Evolutionary conservation across 306 rosid species (phyloP).

Genomic region (Begonia peltatifolia): DNA sequence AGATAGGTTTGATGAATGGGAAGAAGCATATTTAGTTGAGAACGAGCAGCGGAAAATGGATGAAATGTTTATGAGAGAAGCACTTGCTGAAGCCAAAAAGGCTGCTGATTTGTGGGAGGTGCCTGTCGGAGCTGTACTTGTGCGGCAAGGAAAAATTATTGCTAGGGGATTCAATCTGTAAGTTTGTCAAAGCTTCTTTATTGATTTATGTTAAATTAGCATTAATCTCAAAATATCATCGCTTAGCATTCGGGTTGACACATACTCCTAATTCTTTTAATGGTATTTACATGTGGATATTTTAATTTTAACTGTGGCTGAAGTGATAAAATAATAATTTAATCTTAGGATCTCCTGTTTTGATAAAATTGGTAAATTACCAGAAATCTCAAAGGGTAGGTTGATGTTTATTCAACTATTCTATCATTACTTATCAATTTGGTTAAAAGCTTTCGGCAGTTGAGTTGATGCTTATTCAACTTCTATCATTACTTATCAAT

Average conservation of each 20-base stretch:
- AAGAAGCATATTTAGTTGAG: constrained; percentile 62
- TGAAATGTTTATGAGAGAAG: constrained; percentile 91
- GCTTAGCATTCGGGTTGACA: too few relatives aligned
- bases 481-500: too few relatives aligned
- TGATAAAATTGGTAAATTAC: too few relatives aligned
- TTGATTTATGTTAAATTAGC: constrained; percentile 1
- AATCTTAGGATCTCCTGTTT: too few relatives aligned
- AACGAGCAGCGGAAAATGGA: constrained; percentile 55
- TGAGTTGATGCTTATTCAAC: not conserved
- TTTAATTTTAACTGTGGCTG: too few relatives aligned
- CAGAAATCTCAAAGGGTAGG: too few relatives aligned
- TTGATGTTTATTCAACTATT: too few relatives aligned
- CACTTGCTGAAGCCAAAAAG: constrained; percentile 81
- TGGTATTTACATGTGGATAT: too few relatives aligned
- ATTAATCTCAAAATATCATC: too few relatives aligned
- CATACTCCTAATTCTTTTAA: too few relatives aligned
- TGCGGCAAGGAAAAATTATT: constrained; percentile 75
- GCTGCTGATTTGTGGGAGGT: constrained; percentile 99
- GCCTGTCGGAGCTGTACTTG: constrained; percentile 94
- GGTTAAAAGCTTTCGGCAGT: not conserved
- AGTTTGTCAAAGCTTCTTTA: constrained; percentile 21
- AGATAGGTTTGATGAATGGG: constrained; percentile 94
- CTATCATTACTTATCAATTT: too few relatives aligned
- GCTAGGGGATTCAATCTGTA: constrained; percentile 91
- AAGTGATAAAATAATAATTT: too few relatives aligned